Conservation (phyloP, 2,329 filamentous ascomycete species). For the Nannizziopsis arthrosporioides region DNA sequence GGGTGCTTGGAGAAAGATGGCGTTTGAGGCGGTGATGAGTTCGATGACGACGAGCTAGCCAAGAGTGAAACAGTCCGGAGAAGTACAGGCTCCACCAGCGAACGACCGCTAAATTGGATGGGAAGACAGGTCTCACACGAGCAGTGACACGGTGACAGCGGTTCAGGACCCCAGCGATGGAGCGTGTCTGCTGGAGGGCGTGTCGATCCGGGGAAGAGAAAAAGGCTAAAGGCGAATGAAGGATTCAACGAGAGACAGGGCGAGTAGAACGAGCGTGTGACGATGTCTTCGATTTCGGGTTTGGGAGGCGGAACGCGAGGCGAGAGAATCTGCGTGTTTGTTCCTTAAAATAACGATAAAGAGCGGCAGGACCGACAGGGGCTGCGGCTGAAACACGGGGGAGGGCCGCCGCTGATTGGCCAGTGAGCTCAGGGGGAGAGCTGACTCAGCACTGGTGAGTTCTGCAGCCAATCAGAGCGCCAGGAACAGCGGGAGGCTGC, state of each 20-base stretch:
- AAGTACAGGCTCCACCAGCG: no score
- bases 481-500: no score
- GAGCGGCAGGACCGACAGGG: not conserved
- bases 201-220: no score
- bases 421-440: not conserved
- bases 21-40: no score
- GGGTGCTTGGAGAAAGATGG: no score
- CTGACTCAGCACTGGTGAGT: no score
- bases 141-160: not conserved
- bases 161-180: not conserved
- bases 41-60: no score
- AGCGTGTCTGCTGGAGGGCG: not conserved
- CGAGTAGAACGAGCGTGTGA: not conserved
- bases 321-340: not conserved
- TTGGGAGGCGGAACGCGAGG: not conserved
- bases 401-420: not conserved
- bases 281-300: not conserved
- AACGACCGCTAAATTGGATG: no score
- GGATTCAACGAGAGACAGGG: not conserved
- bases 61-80: no score
- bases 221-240: not conserved
- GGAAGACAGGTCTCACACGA: no score
- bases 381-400: not conserved
- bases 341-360: no score
- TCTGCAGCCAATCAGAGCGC: no score